Evolutionary conservation across 371 early-diverging fungal species (phyloP), one percentile per base, ranked within the genome.

Genomic region (Blakeslea trispora): DNA sequence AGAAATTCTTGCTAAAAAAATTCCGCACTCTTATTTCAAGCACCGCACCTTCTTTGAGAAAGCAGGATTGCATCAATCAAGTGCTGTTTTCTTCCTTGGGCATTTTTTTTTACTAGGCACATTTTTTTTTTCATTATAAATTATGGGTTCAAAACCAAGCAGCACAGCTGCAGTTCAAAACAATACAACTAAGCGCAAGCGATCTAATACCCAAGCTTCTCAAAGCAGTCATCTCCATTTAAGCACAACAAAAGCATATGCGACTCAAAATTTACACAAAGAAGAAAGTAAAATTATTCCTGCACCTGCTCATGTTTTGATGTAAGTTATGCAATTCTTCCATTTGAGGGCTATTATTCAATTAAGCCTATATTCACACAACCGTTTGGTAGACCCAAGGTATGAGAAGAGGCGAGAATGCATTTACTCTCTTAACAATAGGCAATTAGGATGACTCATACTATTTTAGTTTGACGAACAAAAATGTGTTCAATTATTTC

Each of bases 401-500:
- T 59, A 62, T 34, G n/a, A n/a, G n/a, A n/a, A n/a, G n/a, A n/a
- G n/a, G n/a, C n/a, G n/a, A n/a, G n/a, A n/a, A n/a, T n/a, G n/a
- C n/a, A n/a, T n/a, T n/a, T n/a, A 19, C n/a, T 45, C 9, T 17
- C n/a, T 18, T 4, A 24, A 23, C 32, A 11, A 39, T 18, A 31
- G 39, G 32, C 42, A 28, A 28, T 28, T 3, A 7, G 7, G 7
- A 28, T 5, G 28, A 28, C 28, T 28, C 28, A 28, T 28, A 7
- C 21, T 39, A n/a, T 15, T 41, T 44, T 50, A 76, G 74, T 71
- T 76, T 39, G 55, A 73, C 57, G 48, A 23, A 43, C 53, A 64
- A 31, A 64, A 69, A 62, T 77, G 77, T 45, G 59, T 50, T 35
- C 59, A 59, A 37, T 50, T 68, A 61, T 77, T 74, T 55, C 43